These are phyloP conservation scores for Nemania serpens DNA, from an alignment of 2,329 filamentous ascomycete genomes.

Conservation along the genomic window DNA sequence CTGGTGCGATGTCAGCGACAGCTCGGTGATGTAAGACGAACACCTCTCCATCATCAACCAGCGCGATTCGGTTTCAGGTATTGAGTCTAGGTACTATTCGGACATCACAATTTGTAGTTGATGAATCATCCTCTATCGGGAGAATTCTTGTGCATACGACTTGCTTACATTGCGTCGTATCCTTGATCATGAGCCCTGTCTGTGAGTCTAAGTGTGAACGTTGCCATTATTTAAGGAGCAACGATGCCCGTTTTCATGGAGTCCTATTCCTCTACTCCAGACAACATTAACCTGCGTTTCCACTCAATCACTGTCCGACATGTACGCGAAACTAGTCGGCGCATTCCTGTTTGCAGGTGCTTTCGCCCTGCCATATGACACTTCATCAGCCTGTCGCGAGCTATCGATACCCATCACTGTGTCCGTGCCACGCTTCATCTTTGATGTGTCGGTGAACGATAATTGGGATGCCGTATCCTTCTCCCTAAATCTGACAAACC, in stretches of 20 bases:
- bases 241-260: background rate
- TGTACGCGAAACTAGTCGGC: background rate
- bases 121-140: background rate
- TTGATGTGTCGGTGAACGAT: conserved; percentile 34
- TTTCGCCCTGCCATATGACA: conserved; percentile 17
- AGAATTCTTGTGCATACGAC: background rate
- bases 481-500: conserved; percentile 38
- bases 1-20: background rate
- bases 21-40: too few species aligned
- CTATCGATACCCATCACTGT: conserved; percentile 38
- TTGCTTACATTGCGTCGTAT: background rate
- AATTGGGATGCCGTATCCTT: conserved; percentile 40
- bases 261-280: background rate
- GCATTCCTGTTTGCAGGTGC: background rate
- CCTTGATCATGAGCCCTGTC: background rate
- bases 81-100: too few species aligned
- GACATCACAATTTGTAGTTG: background rate
- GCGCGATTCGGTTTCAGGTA: too few species aligned
- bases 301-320: background rate
- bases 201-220: background rate
- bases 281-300: background rate
- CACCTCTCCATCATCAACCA: too few species aligned
- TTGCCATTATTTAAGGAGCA: conserved; percentile 1
- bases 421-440: conserved; percentile 36
- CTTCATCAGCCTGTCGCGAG: conserved; percentile 30